Evolutionary conservation across 345 rosid genomes (phyloP).

Genomic region (Hibiscus trionum): DNA sequence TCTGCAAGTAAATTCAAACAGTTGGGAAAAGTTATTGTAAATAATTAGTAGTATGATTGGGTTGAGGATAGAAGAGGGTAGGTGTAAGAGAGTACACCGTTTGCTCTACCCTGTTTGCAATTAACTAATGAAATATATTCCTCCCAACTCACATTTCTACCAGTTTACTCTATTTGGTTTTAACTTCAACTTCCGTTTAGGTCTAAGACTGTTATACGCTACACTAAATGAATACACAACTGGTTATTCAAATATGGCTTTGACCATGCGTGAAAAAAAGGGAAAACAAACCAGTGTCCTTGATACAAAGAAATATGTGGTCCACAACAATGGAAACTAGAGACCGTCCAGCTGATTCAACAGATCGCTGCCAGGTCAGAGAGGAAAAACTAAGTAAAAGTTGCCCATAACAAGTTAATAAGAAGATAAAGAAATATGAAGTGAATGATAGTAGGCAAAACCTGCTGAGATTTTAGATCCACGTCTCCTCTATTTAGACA

Average conservation of each 20-base stretch:
- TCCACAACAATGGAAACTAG: slow-evolving; percentile 86
- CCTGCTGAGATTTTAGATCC: slow-evolving; percentile 85
- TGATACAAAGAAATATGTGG: slow-evolving; percentile 91
- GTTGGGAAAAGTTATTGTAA: not conserved
- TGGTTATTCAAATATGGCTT: not conserved
- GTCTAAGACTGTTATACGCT: not conserved
- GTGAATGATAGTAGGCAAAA: slow-evolving; percentile 13
- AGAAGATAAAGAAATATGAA: not conserved
- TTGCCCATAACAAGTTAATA: not conserved
- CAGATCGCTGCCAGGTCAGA: slow-evolving; percentile 45
- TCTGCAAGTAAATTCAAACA: slow-evolving; percentile 46
- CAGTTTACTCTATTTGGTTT: not conserved
- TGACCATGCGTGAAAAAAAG: not conserved
- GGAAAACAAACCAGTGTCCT: slow-evolving; percentile 75
- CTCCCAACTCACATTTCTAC: not conserved
- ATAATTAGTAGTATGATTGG: not conserved
- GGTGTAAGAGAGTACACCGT: not conserved
- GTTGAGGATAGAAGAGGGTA: not conserved
- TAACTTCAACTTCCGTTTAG: not conserved
- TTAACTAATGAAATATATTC: not conserved
- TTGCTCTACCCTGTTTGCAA: not conserved
- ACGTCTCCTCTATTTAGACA: slow-evolving; percentile 95
- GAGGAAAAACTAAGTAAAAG: slow-evolving; percentile 12
- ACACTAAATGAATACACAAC: slow-evolving; percentile 3
- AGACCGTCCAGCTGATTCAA: slow-evolving; percentile 92